phyloP scores from a whole-genome alignment of 495 filamentous ascomycete genomes.

The Pyronema omphalodes region DNA sequence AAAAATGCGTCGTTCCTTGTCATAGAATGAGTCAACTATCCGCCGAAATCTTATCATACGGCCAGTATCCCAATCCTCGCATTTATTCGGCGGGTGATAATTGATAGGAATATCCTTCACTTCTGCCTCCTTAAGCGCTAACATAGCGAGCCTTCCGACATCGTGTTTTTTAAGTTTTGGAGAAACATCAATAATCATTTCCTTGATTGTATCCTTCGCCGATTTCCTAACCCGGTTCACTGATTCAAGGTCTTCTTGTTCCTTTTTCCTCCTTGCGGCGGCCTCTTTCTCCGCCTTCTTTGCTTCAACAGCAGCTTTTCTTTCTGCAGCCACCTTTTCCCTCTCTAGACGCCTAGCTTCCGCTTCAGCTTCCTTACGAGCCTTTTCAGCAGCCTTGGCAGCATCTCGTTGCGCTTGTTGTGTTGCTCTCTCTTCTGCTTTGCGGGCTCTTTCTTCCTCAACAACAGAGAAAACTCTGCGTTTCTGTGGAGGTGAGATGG shows the following conservation, averaged over 20 bases:
- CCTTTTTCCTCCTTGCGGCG: constrained; percentile 42
- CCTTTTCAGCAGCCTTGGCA: constrained; percentile 8
- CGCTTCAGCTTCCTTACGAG: constrained; percentile 31
- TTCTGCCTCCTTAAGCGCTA: constrained; percentile 39
- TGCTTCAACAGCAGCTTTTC: constrained; percentile 20
- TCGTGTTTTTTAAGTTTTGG: constrained; percentile 32
- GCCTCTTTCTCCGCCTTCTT: constrained; percentile 34
- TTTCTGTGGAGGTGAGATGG: no score
- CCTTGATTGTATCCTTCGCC: constrained; percentile 54
- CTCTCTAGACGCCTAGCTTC: constrained; percentile 28
- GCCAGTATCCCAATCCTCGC: constrained; percentile 42
- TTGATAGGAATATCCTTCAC: constrained; percentile 31
- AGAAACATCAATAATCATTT: constrained; percentile 75
- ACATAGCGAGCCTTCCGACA: constrained; percentile 32
- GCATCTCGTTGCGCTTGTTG: not conserved
- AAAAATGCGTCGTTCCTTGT: constrained; percentile 43
- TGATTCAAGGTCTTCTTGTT: constrained; percentile 47
- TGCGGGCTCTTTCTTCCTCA: not conserved
- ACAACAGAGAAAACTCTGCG: no score
- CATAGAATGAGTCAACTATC: constrained; percentile 44
- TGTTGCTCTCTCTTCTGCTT: not conserved
- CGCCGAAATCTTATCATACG: constrained; percentile 27
- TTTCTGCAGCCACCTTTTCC: constrained; percentile 37
- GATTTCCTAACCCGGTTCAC: constrained; percentile 60
- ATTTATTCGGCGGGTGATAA: constrained; percentile 31